These are phyloP conservation scores for Nicotiana benthamiana DNA, from an alignment of 257 asterid genomes.

Conservation along the genomic window DNA sequence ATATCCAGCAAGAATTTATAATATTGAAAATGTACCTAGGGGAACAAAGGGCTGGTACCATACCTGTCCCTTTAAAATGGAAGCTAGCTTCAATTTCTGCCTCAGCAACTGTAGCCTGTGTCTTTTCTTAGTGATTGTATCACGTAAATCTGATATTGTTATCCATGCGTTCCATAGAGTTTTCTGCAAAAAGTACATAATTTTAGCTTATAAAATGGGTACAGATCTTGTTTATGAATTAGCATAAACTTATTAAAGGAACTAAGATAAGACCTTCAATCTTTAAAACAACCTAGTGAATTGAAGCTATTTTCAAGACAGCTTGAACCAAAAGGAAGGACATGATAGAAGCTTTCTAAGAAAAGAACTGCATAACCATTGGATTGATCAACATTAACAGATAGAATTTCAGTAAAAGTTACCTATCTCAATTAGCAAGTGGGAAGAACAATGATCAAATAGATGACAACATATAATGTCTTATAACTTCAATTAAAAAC, in stretches of 20 bases:
- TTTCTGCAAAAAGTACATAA: slow-evolving; percentile 40
- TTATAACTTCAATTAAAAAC: not conserved
- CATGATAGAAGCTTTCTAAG: not conserved
- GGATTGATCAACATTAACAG: not conserved
- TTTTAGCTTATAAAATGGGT: not conserved
- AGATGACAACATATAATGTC: not conserved
- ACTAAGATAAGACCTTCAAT: not conserved
- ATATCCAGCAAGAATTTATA: not conserved
- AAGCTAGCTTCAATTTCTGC: slow-evolving; percentile 88
- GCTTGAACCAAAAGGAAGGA: not conserved
- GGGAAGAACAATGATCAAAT: not conserved
- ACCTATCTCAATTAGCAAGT: not conserved
- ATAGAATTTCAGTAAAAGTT: not conserved
- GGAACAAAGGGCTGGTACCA: slow-evolving; percentile 23
- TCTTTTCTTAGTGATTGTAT: slow-evolving; percentile 76
- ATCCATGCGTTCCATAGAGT: slow-evolving; percentile 94
- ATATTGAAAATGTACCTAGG: not conserved
- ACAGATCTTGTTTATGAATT: not conserved
- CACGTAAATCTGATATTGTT: slow-evolving; percentile 83
- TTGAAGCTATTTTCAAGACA: not conserved
- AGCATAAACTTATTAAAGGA: not conserved
- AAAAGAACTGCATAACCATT: not conserved
- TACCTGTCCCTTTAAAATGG: slow-evolving; percentile 86
- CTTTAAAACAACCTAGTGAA: not conserved
- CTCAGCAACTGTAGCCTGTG: slow-evolving; percentile 87